Base-by-base conservation (phyloP, 1,284 basidiomycete genomes). In the Sanghuangporus baumii region DNA sequence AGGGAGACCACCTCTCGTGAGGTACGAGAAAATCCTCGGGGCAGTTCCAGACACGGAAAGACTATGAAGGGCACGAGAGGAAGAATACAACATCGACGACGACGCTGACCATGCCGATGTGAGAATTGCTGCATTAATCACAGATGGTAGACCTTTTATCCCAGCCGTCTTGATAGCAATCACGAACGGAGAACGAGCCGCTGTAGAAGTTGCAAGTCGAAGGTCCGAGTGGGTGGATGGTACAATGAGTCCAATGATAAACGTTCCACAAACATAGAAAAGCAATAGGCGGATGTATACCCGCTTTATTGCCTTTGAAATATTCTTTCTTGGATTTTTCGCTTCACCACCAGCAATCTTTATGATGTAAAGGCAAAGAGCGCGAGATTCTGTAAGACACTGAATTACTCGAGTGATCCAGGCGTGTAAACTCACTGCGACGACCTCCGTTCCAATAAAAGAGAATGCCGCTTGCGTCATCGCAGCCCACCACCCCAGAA, bases 91-190 rank as follows among this genome's bases (percentile, higher is more conserved):
- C 69, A 94, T 88, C 67, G 88, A 90, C 46, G 86, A 89, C 2
- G 89, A 91, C 3, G 94, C 92, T 5, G 91, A 94, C 83, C 90
- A 91, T 1, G 94, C 94, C 1, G 91, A 91, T 31, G 88, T 90
- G 61, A 96, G 75, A 34, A 96, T 80, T 71, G 85, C 87, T 6
- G 94, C 93, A 72, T 96, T 96, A 76, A 95, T 93, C 67, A 94
- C 83, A 57, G 82, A 84, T 3, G 91, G 91, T 2, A 94, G 75
- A 11, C 78, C 80, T 66, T 84, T 85, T 75, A 94, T 94, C 38
- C 90, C 87, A 1, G 91, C 88, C 46, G 78, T 81, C 69, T 83
- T 71, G 70, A 88, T 88, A 4, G 89, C 91, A 67, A 94, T 91
- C 62, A 94, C 91, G 74, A 93, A 94, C 1, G 92, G 92, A 16